Percentiles rank a stretch among this genome's conserved stretches.
Conservation (phyloP, 805 yeast genomes). For the Cyberlindnera maritima region DNA sequence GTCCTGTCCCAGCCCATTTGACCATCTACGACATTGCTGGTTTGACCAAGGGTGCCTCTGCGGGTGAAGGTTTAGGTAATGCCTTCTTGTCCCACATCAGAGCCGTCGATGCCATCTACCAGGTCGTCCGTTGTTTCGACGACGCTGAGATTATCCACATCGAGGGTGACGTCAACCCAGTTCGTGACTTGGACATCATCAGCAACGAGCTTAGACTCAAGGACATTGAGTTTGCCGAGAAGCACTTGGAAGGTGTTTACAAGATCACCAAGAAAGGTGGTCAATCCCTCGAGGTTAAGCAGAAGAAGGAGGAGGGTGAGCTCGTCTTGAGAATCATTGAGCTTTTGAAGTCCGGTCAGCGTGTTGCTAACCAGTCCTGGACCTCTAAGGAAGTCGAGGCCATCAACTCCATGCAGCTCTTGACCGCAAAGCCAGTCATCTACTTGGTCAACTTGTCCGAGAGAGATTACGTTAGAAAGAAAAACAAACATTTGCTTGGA, state of each 20-base stretch:
- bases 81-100: slow-evolving; percentile 95
- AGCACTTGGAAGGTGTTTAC: slow-evolving; percentile 73
- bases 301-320: slow-evolving; percentile 80
- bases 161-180: slow-evolving; percentile 95
- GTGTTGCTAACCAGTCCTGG: slow-evolving; percentile 89
- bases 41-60: slow-evolving; percentile 92
- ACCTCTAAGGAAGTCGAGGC: slow-evolving; percentile 85
- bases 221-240: slow-evolving; percentile 92
- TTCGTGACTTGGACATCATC: slow-evolving; percentile 90
- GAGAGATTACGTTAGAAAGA: slow-evolving; percentile 81
- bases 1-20: slow-evolving; percentile 80
- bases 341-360: slow-evolving; percentile 77
- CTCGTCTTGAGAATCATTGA: slow-evolving; percentile 72
- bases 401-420: slow-evolving; percentile 79
- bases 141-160: slow-evolving; percentile 98
- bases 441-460: slow-evolving; percentile 89
- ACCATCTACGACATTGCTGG: slow-evolving; percentile 98
- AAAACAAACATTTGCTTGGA: slow-evolving; percentile 78
- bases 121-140: slow-evolving; percentile 95
- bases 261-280: slow-evolving; percentile 85
- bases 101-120: slow-evolving; percentile 97
- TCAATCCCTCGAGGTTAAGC: slow-evolving; percentile 84
- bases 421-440: slow-evolving; percentile 95
- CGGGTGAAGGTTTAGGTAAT: slow-evolving; percentile 97
- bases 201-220: slow-evolving; percentile 89